A percentile compares a stretch with the other conserved stretches of the same genome.
These are phyloP conservation scores for Dentipellis sp. DNA, from an alignment of 768 basidiomycete genomes.

Conservation along the genomic window DNA sequence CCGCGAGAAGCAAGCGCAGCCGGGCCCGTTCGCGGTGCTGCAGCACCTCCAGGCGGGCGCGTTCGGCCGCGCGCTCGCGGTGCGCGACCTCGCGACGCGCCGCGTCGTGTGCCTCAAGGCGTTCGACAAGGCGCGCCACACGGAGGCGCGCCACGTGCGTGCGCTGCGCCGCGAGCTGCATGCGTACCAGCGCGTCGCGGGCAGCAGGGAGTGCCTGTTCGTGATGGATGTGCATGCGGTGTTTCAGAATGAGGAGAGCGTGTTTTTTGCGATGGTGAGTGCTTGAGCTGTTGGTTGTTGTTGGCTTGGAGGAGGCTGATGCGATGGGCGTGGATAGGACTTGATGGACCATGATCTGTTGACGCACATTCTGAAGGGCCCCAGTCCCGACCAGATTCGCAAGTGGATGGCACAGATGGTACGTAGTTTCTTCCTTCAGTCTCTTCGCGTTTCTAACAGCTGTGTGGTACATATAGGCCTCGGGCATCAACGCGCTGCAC, in stretches of 20 bases:
- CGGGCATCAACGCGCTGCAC: slow-evolving; percentile 12
- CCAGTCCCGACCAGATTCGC: slow-evolving; percentile 1
- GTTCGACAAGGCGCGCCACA: background rate
- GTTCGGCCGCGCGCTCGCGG: slow-evolving; percentile 11
- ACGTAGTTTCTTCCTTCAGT: background rate
- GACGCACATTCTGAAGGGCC: slow-evolving; percentile 7
- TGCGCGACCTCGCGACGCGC: slow-evolving; percentile 10
- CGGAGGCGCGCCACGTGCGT: slow-evolving; percentile 6
- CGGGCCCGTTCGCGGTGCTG: slow-evolving; percentile 13
- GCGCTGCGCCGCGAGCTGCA: slow-evolving; percentile 11
- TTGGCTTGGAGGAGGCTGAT: background rate
- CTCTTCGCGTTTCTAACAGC: background rate
- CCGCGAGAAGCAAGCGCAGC: slow-evolving; percentile 4
- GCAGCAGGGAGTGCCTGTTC: slow-evolving; percentile 10
- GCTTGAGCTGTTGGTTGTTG: background rate
- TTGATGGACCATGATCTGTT: slow-evolving; percentile 14
- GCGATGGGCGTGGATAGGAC: slow-evolving; percentile 2
- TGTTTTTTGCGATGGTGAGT: slow-evolving; percentile 14
- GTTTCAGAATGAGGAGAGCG: slow-evolving; percentile 8
- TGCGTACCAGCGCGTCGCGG: slow-evolving; percentile 14
- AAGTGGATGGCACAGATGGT: slow-evolving; percentile 14
- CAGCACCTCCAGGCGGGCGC: slow-evolving; percentile 9
- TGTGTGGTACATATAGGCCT: background rate
- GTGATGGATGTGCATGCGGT: slow-evolving; percentile 14
- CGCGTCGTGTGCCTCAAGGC: slow-evolving; percentile 13